Base-by-base conservation (phyloP, 2,329 filamentous ascomycete species). In the Lecanicillium sp. region DNA sequence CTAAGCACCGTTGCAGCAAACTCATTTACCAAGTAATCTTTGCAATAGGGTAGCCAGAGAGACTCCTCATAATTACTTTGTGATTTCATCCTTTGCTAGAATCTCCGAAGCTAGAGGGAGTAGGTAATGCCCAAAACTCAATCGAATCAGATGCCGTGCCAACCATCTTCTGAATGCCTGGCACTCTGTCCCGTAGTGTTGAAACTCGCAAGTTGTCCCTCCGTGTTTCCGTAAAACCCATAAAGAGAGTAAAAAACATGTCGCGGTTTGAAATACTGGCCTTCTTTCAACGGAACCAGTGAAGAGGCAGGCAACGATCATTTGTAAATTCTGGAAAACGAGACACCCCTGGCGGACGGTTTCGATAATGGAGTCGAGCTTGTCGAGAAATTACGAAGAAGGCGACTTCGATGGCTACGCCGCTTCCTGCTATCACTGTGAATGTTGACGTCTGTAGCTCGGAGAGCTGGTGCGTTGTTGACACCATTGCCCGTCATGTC, bases 401-500 rank as follows among this genome's bases (percentile, higher is more conserved):
- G 0, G 79, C 78, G 0, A 73, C 73, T 29, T 67, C 64, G 44
- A 80, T 82, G 15, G 79, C 78, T 3, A 83, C 77, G 41, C 83
- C 78, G 4, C 71, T 77, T 4, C 79, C 78, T 0, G 70, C 63
- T 7, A 76, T 76, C 62, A 83, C 77, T 4, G 76, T 77, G n/a
- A 39, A 86, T 83, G n/a, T 78, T 78, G 0, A 82, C 77, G 45
- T 82, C 78, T 1, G 78, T 78, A 22, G 75, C 77, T 36, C 78
- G 78, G 25, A 83, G 62, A 2, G 78, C 78, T 1, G 78, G 78
- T 0, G 77, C 78, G 43, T 83, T 78, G 41, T 83, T 82, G 8
- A 79, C 81, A 9, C 78, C 78, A 44, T 87, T 82, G 20, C 82
- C 83, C n/a, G 81, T 85, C 64, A 85, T 83, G 25, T 79, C 81